Evolutionary conservation across 2,329 filamentous ascomycete genomes (phyloP).

Genomic region (Emmonsia crescens): DNA sequence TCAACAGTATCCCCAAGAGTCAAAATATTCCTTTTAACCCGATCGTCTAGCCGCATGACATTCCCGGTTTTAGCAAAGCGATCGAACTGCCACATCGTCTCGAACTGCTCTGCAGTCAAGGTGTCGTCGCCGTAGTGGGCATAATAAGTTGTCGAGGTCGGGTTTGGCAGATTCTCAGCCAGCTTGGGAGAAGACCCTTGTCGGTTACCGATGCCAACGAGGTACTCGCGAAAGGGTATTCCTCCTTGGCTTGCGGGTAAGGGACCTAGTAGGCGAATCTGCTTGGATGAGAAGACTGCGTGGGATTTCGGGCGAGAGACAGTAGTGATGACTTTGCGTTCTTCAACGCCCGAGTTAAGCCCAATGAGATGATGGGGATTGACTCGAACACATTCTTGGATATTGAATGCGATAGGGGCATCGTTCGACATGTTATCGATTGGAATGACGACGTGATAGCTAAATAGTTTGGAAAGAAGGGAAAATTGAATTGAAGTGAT

Average conservation of each 20-base stretch:
- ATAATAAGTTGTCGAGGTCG: slow-evolving; percentile 3
- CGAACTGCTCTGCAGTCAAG: slow-evolving; percentile 4
- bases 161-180: not conserved
- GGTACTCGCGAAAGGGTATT: slow-evolving; percentile 4
- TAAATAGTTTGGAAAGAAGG: not conserved
- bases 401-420: not conserved
- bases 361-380: slow-evolving; percentile 2
- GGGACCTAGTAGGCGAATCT: slow-evolving; percentile 6
- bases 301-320: slow-evolving; percentile 3
- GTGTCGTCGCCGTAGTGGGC: not conserved
- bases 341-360: not conserved
- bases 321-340: slow-evolving; percentile 2
- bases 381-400: slow-evolving; percentile 1
- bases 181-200: not conserved
- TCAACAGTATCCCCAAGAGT: not conserved
- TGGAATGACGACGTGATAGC: not conserved
- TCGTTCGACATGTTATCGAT: not conserved
- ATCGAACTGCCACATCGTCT: slow-evolving; percentile 8
- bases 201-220: slow-evolving; percentile 1
- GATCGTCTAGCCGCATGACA: not conserved
- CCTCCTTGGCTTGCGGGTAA: not conserved
- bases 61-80: slow-evolving; percentile 3
- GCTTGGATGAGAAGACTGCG: slow-evolving; percentile 5
- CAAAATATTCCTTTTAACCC: not conserved
- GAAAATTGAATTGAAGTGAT: too few species aligned